These are phyloP conservation scores for Leucocoprinus leucothites DNA, from an alignment of 768 basidiomycete species.

Conservation along the genomic window DNA sequence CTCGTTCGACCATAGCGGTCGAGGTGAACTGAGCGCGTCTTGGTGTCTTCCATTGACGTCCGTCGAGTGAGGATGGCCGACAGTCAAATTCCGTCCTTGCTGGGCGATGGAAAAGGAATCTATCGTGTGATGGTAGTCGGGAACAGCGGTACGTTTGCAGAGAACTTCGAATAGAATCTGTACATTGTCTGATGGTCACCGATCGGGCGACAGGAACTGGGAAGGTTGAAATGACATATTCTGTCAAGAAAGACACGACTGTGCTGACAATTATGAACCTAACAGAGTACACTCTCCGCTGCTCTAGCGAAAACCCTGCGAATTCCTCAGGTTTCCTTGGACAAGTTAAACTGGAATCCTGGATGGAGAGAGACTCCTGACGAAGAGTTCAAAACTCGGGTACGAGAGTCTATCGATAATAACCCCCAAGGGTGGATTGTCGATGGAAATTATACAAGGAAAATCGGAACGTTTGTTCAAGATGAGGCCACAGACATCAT, in stretches of 20 bases:
- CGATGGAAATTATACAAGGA: slow-evolving; percentile 42
- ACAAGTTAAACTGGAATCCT: slow-evolving; percentile 46
- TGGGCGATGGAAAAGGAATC: slow-evolving; percentile 34
- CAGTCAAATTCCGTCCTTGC: too few relatives aligned
- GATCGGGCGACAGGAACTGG: slow-evolving; percentile 22
- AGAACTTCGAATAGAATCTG: not conserved
- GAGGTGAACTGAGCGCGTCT: too few relatives aligned
- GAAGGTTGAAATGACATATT: slow-evolving; percentile 19
- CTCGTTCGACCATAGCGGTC: too few relatives aligned
- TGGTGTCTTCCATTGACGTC: too few relatives aligned
- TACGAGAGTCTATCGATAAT: slow-evolving; percentile 25
- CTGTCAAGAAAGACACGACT: not conserved
- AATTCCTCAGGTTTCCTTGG: slow-evolving; percentile 45
- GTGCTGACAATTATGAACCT: not conserved
- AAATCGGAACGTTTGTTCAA: slow-evolving; percentile 28
- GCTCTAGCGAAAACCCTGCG: slow-evolving; percentile 41
- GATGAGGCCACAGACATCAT: slow-evolving; percentile 48
- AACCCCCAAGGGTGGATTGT: slow-evolving; percentile 46
- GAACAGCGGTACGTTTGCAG: slow-evolving; percentile 42
- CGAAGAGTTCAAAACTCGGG: slow-evolving; percentile 27
- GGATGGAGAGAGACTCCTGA: slow-evolving; percentile 36
- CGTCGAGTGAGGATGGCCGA: too few relatives aligned
- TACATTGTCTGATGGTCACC: not conserved
- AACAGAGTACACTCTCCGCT: slow-evolving; percentile 45
- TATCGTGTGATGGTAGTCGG: slow-evolving; percentile 49